Evolutionary conservation across 192 early-diverging fungal species (phyloP).

Genomic region (Oehlia diaphana): DNA sequence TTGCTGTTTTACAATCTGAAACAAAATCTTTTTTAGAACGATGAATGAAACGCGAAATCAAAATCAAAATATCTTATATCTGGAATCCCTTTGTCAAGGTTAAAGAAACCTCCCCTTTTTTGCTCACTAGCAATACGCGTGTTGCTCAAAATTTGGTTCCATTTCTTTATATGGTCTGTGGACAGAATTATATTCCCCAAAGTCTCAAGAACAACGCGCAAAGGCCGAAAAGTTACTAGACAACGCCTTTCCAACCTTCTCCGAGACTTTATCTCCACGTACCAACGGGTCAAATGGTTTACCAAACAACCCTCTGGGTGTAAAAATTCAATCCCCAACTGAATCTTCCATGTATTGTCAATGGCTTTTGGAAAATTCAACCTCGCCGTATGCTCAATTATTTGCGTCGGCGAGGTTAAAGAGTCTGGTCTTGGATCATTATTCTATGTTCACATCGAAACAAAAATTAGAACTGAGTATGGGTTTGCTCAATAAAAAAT

Average conservation of each 20-base stretch:
- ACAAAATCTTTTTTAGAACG: background rate
- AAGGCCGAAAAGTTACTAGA: constrained; percentile 74
- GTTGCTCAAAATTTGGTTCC: constrained; percentile 23
- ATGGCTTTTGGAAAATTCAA: constrained; percentile 58
- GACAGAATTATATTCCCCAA: constrained; percentile 54
- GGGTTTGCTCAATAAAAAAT: constrained; percentile 25
- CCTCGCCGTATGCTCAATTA: constrained; percentile 68
- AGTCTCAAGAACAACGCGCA: constrained; percentile 54
- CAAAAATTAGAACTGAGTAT: constrained; percentile 58
- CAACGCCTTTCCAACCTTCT: constrained; percentile 82
- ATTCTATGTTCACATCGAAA: constrained; percentile 48
- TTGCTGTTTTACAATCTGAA: background rate
- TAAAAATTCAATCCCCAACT: constrained; percentile 18
- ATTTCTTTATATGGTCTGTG: constrained; percentile 10
- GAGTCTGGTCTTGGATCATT: constrained; percentile 59
- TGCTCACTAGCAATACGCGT: constrained; percentile 24
- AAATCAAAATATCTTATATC: constrained; percentile 23
- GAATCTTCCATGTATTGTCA: constrained; percentile 61
- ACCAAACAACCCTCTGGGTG: constrained; percentile 10
- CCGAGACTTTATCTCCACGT: constrained; percentile 49
- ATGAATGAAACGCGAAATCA: constrained; percentile 16
- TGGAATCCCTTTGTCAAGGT: constrained; percentile 30
- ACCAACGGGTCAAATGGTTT: constrained; percentile 39
- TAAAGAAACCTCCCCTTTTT: constrained; percentile 14
- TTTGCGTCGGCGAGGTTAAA: constrained; percentile 62